Evolutionary conservation across 352 stramenopile genomes (phyloP), one percentile per base, ranked within the genome.

Genomic region (Phytophthora capsici): DNA sequence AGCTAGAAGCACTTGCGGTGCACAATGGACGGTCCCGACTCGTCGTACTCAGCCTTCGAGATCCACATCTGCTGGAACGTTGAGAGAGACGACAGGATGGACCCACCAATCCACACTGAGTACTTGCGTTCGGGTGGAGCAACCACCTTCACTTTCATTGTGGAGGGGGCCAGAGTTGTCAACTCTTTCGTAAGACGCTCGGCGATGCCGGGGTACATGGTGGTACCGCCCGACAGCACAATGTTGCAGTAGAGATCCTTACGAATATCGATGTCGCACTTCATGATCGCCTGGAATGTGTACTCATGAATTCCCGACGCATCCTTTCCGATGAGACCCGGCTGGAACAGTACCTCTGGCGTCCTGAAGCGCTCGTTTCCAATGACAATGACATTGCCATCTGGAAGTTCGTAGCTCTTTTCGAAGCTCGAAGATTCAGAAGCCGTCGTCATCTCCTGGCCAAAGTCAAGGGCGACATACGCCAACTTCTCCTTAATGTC

Each of bases 1-100:
- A 54, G 57, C 96, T 95, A 98, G 69, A 97, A 96, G 80, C 93
- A 98, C 80, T 98, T 98, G 69, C 94, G 87, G 81, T 98, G 95
- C 36, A 99, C 94, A 74, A 99, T 99, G n/a, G 86, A 97, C 17
- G 97, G 94, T 22, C 97, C 97, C 58, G 88, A 95, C 43, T 99
- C 96, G 54, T 99, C 96, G 80, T 99, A 99, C 73, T 99, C 96
- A 37, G 91, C 80, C 86, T 99, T 99, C 25, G 89, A 96, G 77
- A 99, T 99, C 95, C 96, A 99, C 94, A 99, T 99, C 63, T 97
- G 90, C 77, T 99, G 93, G 93, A 99, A 99, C 47, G 96, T 99
- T 45, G 94, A 97, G 13, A 99, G 83, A 69, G 93, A 98, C n/a
- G 96, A 84, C 37, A 99, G 75, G 67, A 99, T 98, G 57, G 91